phyloP scores from a whole-genome alignment of 2,329 filamentous ascomycete species.

The Zasmidium angulare region DNA sequence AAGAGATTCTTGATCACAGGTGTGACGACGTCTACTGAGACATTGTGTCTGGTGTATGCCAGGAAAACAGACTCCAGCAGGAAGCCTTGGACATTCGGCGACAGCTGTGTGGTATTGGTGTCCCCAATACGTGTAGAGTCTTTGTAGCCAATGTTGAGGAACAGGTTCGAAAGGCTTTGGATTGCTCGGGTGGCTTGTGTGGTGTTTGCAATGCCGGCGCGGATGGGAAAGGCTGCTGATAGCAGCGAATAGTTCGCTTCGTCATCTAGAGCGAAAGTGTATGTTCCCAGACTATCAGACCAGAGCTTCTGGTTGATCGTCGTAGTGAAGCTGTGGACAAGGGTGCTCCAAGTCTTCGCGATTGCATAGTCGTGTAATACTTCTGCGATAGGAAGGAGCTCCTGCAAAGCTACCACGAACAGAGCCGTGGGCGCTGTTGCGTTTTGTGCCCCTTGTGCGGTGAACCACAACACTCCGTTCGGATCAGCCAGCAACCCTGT shows the following conservation, averaged over 20 bases:
- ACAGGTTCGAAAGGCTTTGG: constrained; percentile 33
- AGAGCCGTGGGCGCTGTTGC: constrained; percentile 31
- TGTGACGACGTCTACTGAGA: constrained; percentile 3
- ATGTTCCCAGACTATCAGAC: constrained; percentile 34
- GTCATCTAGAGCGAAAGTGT: constrained; percentile 29
- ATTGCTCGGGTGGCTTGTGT: constrained; percentile 33
- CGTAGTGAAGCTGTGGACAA: constrained; percentile 27
- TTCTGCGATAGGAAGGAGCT: constrained; percentile 30
- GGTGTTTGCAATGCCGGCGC: constrained; percentile 35
- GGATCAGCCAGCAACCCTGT: constrained; percentile 27
- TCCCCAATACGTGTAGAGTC: constrained; percentile 27
- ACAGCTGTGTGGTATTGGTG: constrained; percentile 46
- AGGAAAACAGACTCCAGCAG: constrained; percentile 41
- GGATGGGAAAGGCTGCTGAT: constrained; percentile 36
- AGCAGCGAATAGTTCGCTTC: constrained; percentile 36
- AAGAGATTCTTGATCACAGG: constrained; percentile 35
- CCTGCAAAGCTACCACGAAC: constrained; percentile 30
- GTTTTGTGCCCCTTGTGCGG: constrained; percentile 34
- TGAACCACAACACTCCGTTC: background rate
- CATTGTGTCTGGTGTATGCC: constrained; percentile 19
- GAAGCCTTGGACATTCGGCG: constrained; percentile 33
- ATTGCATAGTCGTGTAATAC: constrained; percentile 32
- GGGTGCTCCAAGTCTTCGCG: constrained; percentile 22
- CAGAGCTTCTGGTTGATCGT: constrained; percentile 29
- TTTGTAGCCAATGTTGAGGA: constrained; percentile 39